Base-by-base conservation (phyloP, 2,329 filamentous ascomycete genomes). In the Paraconiothyrium sp. region DNA sequence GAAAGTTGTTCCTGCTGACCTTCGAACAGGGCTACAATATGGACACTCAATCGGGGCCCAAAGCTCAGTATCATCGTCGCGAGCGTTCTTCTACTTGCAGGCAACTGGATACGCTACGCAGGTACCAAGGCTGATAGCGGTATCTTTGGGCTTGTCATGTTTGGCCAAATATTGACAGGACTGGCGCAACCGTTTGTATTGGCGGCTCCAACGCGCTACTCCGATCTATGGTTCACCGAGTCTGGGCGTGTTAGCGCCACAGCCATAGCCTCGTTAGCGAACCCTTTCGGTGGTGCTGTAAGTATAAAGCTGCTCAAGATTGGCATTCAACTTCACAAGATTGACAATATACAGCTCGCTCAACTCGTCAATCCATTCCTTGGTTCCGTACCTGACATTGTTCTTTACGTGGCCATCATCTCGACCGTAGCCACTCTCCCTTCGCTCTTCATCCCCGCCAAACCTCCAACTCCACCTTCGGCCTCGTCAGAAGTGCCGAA, bases 191-290 rank as follows among this genome's bases (percentile, higher is more conserved):
- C 95, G 0, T 98, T 98, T 77, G 92, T 97, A 13, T 87, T 98
- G 10, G 89, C 91, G 7, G 93, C 94, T 0, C 94, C 95, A 0
- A 94, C 95, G 0, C 85, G 92, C 64, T 99, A 97, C 79, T 95
- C 92, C 58, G 94, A 97, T 76, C 83, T 97, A 62, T 98, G 95
- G 95, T 98, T 98, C 80, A 94, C 92, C 1, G 89, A 91, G 70
- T 82, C 84, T 11, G 94, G 94, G 8, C 88, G 95, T 58, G 92
- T 97, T 13, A 90, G 91, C 57, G 94, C 94, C 20, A 98, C 94
- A 0, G 95, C 94, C 0, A 73, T 97, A 39, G 90, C 90, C 24
- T 94, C 89, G 62, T 81, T 98, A 60, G 92, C 94, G 4, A 98
- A 97, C 77, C 94, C 94, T 0, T 86, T 98, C 55, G 94, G 94